Percentiles rank a stretch among this genome's conserved stretches.
These are phyloP conservation scores for Drechslerella coelobrocha DNA, from an alignment of 2,329 filamentous ascomycete species.

Conservation along the genomic window DNA sequence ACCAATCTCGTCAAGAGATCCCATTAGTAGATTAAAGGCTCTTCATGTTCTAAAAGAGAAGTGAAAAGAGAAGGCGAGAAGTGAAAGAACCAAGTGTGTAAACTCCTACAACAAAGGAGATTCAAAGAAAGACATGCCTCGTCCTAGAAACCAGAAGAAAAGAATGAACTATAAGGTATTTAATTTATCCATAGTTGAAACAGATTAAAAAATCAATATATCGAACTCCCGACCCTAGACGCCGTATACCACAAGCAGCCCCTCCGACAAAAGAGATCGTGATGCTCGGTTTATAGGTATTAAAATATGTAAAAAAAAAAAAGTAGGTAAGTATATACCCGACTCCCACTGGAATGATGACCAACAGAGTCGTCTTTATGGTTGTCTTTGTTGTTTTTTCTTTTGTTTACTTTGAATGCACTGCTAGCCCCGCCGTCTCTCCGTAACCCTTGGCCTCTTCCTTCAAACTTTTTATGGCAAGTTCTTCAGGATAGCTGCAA, in stretches of 20 bases:
- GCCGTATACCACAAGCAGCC: slow-evolving; percentile 14
- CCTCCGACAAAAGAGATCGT: slow-evolving; percentile 3
- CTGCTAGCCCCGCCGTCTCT: not conserved
- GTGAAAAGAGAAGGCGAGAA: no score
- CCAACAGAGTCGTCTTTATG: slow-evolving; percentile 6
- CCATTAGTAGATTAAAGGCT: no score
- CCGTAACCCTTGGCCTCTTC: slow-evolving; percentile 29
- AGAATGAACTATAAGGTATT: not conserved
- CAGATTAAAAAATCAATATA: slow-evolving; percentile 13
- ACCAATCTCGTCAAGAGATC: no score
- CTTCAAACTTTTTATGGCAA: slow-evolving; percentile 62
- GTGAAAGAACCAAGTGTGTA: no score
- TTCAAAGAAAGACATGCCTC: no score
- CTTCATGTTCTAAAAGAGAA: no score
- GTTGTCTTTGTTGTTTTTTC: not conserved
- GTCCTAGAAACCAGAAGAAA: slow-evolving; percentile 11
- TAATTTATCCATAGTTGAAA: not conserved
- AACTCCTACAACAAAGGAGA: no score
- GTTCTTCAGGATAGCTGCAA: slow-evolving; percentile 65
- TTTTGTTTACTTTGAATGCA: not conserved
- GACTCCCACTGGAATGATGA: slow-evolving; percentile 1
- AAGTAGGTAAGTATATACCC: slow-evolving; percentile 20
- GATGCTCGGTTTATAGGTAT: not conserved
- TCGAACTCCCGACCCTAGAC: slow-evolving; percentile 32
- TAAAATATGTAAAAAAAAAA: slow-evolving; percentile 1